Base-by-base conservation (phyloP, 2,329 filamentous ascomycete species). In the Trichoderma koningiopsis region DNA sequence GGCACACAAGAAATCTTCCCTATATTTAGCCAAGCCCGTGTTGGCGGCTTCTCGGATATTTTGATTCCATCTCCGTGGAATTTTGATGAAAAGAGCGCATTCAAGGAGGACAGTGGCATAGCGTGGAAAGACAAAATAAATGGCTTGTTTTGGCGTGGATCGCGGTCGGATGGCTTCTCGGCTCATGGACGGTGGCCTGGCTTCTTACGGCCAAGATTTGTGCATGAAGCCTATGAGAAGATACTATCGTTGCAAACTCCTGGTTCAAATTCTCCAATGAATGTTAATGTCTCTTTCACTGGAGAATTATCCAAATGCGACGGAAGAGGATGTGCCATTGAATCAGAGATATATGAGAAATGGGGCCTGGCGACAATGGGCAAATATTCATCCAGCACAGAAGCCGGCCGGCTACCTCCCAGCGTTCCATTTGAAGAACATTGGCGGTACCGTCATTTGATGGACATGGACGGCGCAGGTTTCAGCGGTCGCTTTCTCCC, bases 381-480 rank as follows among this genome's bases (percentile, higher is more conserved):
- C 8, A 56, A 49, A 2, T 13, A 33, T 5, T 16, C 31, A 11
- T 7, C 27, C 27, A 35, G 5, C 3, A 27, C 24, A 13, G 33
- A 33, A n/a, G 57, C 29, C 8, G 55, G 10, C n/a, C 29, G 58
- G 4, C 40, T 52, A 10, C 66, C 70, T 22, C 40, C 70, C 4
- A 52, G 49, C 16, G 53, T 70, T 5, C 71, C 71, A 1, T 75
- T 75, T 58, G 59, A 71, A n/a, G 77, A 85, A 68, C 85, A 88
- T 76, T 88, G 87, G 76, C 72, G 76, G 58, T 82, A 83, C 77
- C 92, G 92, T 74, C 91, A 87, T 74, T 83, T 93, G 1, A 86
- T 89, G 0, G 91, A 94, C 75, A 84, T 93, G 61, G 91, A 94
- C 76, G 91, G 91, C 24, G 87, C 89, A 76, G 86, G 84, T 3